Evolutionary conservation across 805 yeast species (phyloP).

Genomic region (Priceomyces melissophilus): DNA sequence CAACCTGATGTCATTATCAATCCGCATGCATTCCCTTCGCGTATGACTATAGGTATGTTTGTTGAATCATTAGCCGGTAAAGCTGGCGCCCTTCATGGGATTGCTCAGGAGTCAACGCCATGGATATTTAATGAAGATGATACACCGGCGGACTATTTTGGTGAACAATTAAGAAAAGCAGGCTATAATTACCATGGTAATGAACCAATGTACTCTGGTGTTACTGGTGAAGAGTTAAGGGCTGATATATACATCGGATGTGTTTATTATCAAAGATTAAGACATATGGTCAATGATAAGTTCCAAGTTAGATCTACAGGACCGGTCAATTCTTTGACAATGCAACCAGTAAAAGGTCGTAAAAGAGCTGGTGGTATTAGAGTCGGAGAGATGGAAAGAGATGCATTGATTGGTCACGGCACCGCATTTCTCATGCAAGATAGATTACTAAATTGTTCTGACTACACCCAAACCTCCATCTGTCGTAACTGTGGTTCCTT

Average conservation of each 20-base stretch:
- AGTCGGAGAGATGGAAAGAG: slow-evolving; percentile 99
- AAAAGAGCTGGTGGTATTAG: slow-evolving; percentile 99
- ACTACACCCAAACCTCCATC: slow-evolving; percentile 85
- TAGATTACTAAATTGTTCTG: slow-evolving; percentile 90
- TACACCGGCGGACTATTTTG: slow-evolving; percentile 97
- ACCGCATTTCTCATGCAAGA: slow-evolving; percentile 93
- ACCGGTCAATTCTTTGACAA: slow-evolving; percentile 92
- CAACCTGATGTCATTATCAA: slow-evolving; percentile 97
- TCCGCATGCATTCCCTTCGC: slow-evolving; percentile 99
- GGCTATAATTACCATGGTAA: slow-evolving; percentile 98
- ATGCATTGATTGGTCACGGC: slow-evolving; percentile 98
- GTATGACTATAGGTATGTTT: slow-evolving; percentile 99
- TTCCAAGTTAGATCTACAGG: slow-evolving; percentile 99
- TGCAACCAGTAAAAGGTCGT: slow-evolving; percentile 99
- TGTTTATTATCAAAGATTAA: slow-evolving; percentile 94
- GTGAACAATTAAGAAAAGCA: slow-evolving; percentile 81
- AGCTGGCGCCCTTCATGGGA: slow-evolving; percentile 96
- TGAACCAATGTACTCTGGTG: slow-evolving; percentile 99
- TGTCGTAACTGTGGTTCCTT: slow-evolving; percentile 94
- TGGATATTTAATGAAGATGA: slow-evolving; percentile 89
- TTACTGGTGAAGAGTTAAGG: slow-evolving; percentile 94
- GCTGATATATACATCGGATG: slow-evolving; percentile 96
- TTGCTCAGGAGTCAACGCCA: slow-evolving; percentile 96
- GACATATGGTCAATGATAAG: slow-evolving; percentile 99
- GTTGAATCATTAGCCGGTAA: slow-evolving; percentile 98